These are phyloP conservation scores for Penicillium samsonianum DNA, from an alignment of 495 filamentous ascomycete genomes.

Conservation along the genomic window DNA sequence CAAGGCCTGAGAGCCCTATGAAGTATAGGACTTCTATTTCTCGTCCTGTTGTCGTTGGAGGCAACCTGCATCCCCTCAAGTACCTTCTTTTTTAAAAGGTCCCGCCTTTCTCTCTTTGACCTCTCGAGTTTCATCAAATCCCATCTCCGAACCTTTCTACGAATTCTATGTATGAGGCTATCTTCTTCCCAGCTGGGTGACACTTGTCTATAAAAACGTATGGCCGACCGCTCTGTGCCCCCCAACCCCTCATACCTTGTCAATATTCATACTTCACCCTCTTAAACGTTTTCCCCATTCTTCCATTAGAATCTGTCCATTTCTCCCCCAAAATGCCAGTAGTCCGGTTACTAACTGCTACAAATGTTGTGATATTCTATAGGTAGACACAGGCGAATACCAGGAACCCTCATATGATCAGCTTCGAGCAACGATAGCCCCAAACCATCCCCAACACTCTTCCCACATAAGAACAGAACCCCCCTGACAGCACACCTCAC, in stretches of 20 bases:
- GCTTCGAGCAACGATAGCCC: not conserved
- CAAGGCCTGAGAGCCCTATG: not conserved
- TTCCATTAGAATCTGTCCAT: not conserved
- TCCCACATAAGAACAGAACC: not conserved
- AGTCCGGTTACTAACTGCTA: not conserved
- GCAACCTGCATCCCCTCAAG: not conserved
- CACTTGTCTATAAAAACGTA: constrained; percentile 9
- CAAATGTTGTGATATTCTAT: not conserved
- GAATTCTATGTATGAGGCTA: not conserved
- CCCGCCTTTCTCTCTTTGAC: not conserved
- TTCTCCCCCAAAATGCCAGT: not conserved
- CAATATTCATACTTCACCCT: constrained; percentile 4
- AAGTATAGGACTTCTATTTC: not conserved
- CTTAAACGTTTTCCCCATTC: not conserved
- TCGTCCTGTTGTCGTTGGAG: not conserved
- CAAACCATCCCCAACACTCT: not conserved
- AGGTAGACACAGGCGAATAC: not conserved
- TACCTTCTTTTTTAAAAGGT: not conserved
- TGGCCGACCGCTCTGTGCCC: constrained; percentile 17
- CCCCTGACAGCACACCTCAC: not conserved
- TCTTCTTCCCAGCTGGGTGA: not conserved
- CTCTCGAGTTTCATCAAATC: not conserved
- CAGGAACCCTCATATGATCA: not conserved
- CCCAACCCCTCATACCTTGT: not conserved
- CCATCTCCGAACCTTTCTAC: not conserved